Evolutionary conservation across 2,329 filamentous ascomycete species (phyloP).

Genomic region (Paraconiothyrium brasiliense): DNA sequence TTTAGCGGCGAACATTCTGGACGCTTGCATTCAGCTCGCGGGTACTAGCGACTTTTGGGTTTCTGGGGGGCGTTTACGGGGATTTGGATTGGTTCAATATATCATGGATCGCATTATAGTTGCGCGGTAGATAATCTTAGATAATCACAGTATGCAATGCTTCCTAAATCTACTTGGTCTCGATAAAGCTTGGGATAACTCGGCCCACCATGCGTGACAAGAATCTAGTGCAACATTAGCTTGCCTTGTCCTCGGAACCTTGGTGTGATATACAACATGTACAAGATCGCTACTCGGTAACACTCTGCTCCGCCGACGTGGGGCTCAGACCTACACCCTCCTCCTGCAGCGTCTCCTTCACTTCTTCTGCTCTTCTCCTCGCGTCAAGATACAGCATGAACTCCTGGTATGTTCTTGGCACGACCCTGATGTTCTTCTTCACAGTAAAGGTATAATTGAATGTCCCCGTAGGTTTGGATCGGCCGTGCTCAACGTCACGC

Average conservation of each 20-base stretch:
- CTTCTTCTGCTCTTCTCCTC: conserved; percentile 63
- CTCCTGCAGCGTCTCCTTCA: conserved; percentile 47
- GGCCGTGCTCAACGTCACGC: conserved; percentile 74
- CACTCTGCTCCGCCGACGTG: conserved; percentile 44
- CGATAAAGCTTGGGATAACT: not conserved
- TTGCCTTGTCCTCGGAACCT: not conserved
- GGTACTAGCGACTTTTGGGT: not conserved
- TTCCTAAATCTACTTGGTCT: not conserved
- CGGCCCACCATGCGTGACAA: not conserved
- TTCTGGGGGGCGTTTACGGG: conserved; percentile 4
- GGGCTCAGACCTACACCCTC: conserved; percentile 41
- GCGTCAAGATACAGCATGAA: conserved; percentile 74
- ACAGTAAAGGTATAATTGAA: conserved; percentile 80
- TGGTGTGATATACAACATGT: not conserved
- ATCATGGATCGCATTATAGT: conserved; percentile 5
- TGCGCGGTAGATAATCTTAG: conserved; percentile 21
- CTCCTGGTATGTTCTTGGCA: conserved; percentile 70
- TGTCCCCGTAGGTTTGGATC: conserved; percentile 73
- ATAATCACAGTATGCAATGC: conserved; percentile 11
- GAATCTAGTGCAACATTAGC: not conserved
- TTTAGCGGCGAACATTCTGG: not conserved
- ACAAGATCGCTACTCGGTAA: conserved; percentile 43
- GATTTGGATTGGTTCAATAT: conserved; percentile 3
- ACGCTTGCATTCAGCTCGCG: conserved; percentile 2
- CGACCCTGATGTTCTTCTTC: conserved; percentile 70